Evolutionary conservation across 352 stramenopile genomes (phyloP).

Genomic region (Phytophthora europaea): DNA sequence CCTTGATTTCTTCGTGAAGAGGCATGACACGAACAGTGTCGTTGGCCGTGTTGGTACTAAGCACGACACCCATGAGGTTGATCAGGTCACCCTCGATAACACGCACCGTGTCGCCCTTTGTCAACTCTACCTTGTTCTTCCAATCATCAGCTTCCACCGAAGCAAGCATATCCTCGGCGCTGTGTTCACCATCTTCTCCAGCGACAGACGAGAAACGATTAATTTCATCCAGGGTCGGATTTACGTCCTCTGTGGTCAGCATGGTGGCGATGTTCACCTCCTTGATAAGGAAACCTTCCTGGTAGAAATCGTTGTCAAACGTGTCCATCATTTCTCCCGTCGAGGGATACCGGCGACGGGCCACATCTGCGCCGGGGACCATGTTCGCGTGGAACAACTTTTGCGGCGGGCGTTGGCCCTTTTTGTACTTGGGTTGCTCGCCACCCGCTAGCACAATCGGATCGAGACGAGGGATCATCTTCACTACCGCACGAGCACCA

Average conservation of each 20-base stretch:
- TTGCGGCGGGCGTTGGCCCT: constrained; percentile 86
- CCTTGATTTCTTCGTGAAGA: constrained; percentile 92
- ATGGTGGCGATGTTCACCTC: constrained; percentile 91
- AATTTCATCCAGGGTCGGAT: constrained; percentile 89
- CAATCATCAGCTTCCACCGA: constrained; percentile 86
- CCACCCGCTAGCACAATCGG: constrained; percentile 77
- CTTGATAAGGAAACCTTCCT: constrained; percentile 90
- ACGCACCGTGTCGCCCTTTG: constrained; percentile 89
- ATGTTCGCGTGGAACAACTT: constrained; percentile 86
- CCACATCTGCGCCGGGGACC: constrained; percentile 69
- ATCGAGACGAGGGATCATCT: constrained; percentile 88
- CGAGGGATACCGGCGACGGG: constrained; percentile 73
- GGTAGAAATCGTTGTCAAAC: constrained; percentile 91
- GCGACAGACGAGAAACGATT: constrained; percentile 85
- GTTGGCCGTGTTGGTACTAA: constrained; percentile 91
- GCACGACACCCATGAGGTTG: constrained; percentile 92
- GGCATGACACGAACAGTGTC: constrained; percentile 92
- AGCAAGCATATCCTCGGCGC: constrained; percentile 69
- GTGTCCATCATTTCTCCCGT: constrained; percentile 90
- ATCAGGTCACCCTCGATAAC: constrained; percentile 90
- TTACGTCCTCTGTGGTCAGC: constrained; percentile 87
- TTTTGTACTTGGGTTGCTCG: constrained; percentile 91
- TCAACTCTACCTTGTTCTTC: constrained; percentile 92
- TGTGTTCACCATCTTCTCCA: constrained; percentile 76
- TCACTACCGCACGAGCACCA: constrained; percentile 82